Conservation (phyloP, 2,329 filamentous ascomycete species). For the Verticillium zaregamsianum region DNA sequence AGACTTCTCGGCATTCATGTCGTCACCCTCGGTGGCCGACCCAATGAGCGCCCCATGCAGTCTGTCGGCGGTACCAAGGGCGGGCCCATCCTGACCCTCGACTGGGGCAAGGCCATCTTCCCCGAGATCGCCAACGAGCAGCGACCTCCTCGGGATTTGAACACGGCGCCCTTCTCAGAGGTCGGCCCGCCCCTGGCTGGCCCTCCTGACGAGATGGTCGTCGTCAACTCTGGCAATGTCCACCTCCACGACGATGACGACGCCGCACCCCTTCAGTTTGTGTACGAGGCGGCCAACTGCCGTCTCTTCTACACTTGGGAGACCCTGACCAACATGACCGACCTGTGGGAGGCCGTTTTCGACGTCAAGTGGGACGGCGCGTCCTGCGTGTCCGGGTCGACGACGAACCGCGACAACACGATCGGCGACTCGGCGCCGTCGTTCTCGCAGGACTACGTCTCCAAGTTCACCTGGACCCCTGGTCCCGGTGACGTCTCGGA, state of each 20-base stretch:
- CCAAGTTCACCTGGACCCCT: constrained; percentile 6
- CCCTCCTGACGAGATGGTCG: not conserved
- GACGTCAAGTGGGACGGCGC: constrained; percentile 14
- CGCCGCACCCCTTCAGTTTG: constrained; percentile 50
- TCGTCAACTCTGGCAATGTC: constrained; percentile 15
- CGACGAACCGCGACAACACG: constrained; percentile 6
- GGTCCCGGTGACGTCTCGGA: constrained; percentile 9
- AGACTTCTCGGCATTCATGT: constrained; percentile 47
- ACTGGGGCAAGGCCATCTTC: not conserved
- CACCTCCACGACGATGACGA: constrained; percentile 15
- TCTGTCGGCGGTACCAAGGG: constrained; percentile 64
- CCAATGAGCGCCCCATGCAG: constrained; percentile 51
- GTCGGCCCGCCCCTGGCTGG: constrained; percentile 5
- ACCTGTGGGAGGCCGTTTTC: constrained; percentile 47
- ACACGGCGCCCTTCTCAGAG: constrained; percentile 5
- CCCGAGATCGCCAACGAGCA: not conserved
- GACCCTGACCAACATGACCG: constrained; percentile 46
- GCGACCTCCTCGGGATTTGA: constrained; percentile 3
- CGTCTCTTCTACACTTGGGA: constrained; percentile 53
- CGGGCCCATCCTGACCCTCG: constrained; percentile 26
- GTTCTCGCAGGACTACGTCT: constrained; percentile 7
- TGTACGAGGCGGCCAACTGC: constrained; percentile 57
- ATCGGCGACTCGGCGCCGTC: constrained; percentile 1
- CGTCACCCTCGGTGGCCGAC: constrained; percentile 56
- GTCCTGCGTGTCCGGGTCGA: constrained; percentile 11